Evolutionary conservation across 2,329 filamentous ascomycete species (phyloP), one percentile per base, ranked within the genome.

Genomic region (Boeremia exigua): DNA sequence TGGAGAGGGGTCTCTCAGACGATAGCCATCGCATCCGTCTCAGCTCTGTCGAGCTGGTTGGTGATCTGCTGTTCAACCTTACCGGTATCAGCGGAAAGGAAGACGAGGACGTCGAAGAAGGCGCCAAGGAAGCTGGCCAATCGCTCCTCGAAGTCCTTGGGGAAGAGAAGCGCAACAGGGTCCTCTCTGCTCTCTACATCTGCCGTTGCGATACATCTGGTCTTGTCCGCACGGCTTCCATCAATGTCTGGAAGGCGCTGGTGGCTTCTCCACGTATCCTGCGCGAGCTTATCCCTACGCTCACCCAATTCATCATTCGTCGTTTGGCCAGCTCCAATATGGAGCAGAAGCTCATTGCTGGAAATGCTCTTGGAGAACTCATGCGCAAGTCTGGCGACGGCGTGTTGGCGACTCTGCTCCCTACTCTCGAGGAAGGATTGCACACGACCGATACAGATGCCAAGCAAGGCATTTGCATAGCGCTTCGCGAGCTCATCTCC

Each of bases 301-400:
- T 99, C 58, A 96, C 92, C 6, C 93, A 97, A 74, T 87, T 99
- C 61, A 89, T 99, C 67, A 98, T 99, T 73, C 88, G 91, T 56
- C 90, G 95, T 44, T 85, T 99, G 65, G 95, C 92, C 59, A 98
- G 93, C 75, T 90, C 93, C 40, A 98, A 97, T 72, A 93, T 96
- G 88, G 95, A 99, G 76, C 95, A 99, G 77, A 98, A 97, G 81
- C 90, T 96, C 66, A 99, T 99, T 81, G 95, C 96, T 63, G 94
- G 94, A 75, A 98, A 98, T 75, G 92, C 95, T 44, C 84, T 99
- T 52, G 95, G 95, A 71, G 95, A 99, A 75, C 86, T 99, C 63
- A 98, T 99, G 70, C 89, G 95, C 69, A 97, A 96, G 78, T 94
- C 95, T 69, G 95, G 96, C 59, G 95, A 99, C 75, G 90, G 92